Conservation (phyloP, 805 yeast genomes). For the Candida coquimbonensis region DNA sequence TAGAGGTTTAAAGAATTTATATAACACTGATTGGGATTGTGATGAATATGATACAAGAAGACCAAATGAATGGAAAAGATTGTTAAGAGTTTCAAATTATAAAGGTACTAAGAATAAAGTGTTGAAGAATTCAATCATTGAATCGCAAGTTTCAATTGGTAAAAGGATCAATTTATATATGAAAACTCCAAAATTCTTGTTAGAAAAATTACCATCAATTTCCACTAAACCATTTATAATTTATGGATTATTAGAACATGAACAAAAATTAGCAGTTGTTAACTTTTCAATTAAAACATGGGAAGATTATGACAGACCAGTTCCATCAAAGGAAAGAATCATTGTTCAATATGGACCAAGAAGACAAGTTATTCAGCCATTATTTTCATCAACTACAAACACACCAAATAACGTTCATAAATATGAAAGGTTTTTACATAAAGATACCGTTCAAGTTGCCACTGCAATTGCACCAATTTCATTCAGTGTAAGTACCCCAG, state of each 20-base stretch:
- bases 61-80: constrained; percentile 73
- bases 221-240: constrained; percentile 47
- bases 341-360: constrained; percentile 92
- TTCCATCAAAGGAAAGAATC: constrained; percentile 74
- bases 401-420: constrained; percentile 83
- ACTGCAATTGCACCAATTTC: constrained; percentile 84
- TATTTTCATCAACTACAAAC: constrained; percentile 72
- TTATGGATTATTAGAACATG: constrained; percentile 76
- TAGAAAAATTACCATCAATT: constrained; percentile 39
- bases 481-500: constrained; percentile 71
- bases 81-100: constrained; percentile 68
- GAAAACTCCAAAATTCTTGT: constrained; percentile 43
- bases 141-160: constrained; percentile 53
- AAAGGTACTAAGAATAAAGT: constrained; percentile 68
- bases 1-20: constrained; percentile 80
- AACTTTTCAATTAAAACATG: constrained; percentile 80
- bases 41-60: constrained; percentile 72
- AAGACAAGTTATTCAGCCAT: constrained; percentile 74
- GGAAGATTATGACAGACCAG: constrained; percentile 83
- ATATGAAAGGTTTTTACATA: constrained; percentile 76
- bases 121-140: constrained; percentile 45
- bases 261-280: constrained; percentile 77
- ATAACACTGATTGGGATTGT: constrained; percentile 79
- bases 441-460: constrained; percentile 68
- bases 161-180: constrained; percentile 53